A percentile compares a stretch with the other conserved stretches of the same genome.
Evolutionary conservation across 2,329 filamentous ascomycete species (phyloP).

Genomic region (Ilyonectria robusta): DNA sequence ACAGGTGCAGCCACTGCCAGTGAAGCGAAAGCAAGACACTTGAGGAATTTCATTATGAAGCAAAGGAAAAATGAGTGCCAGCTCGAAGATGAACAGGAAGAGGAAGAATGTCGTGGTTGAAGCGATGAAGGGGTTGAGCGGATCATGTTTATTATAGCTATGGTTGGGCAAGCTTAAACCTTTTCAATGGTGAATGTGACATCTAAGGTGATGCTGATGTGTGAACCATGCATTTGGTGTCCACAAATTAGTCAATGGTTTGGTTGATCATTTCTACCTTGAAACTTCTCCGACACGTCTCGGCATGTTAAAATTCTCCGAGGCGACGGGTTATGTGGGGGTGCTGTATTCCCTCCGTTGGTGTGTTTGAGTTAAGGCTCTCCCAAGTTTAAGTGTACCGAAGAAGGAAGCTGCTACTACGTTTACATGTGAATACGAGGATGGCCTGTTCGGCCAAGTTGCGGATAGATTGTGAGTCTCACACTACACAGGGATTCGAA

Average conservation of each 20-base stretch:
- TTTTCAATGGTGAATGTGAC: neutral
- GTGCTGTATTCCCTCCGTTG: too few relatives aligned
- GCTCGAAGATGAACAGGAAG: neutral
- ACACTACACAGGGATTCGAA: too few relatives aligned
- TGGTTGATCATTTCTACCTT: neutral
- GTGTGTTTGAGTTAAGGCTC: too few relatives aligned
- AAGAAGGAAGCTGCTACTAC: too few relatives aligned
- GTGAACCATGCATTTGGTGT: neutral
- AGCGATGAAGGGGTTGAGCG: neutral
- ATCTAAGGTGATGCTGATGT: neutral
- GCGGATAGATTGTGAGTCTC: too few relatives aligned
- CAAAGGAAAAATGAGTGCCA: neutral
- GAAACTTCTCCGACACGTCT: neutral
- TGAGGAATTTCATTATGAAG: slow-evolving; percentile 55
- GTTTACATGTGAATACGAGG: too few relatives aligned
- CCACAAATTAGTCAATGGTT: neutral
- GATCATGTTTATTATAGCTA: neutral
- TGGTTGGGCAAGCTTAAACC: neutral
- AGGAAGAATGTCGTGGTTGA: neutral
- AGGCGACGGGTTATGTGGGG: neutral
- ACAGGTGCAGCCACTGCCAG: slow-evolving; percentile 50
- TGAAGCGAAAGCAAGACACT: slow-evolving; percentile 52
- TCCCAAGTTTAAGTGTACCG: too few relatives aligned
- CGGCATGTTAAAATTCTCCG: neutral
- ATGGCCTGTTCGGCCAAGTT: too few relatives aligned